Evolutionary conservation across 352 stramenopile genomes (phyloP).

Genomic region (Phytophthora rubi): DNA sequence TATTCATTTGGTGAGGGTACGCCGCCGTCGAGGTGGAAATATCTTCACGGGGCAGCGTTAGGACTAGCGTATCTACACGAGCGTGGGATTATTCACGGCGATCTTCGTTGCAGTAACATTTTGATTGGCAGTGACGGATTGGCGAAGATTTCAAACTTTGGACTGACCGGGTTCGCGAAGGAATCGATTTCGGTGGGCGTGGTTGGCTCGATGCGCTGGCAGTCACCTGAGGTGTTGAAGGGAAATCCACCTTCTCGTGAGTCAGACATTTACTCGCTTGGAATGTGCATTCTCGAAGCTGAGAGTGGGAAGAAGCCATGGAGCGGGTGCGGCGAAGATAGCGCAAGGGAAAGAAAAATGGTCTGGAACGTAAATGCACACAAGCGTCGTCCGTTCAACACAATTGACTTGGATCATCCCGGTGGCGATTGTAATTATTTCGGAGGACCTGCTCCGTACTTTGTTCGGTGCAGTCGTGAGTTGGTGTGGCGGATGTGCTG

Average conservation of each 20-base stretch:
- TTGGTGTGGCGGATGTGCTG: neutral
- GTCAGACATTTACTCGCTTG: neutral
- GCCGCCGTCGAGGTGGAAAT: neutral
- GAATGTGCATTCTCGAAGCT: neutral
- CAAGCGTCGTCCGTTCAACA: neutral
- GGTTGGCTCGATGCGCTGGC: neutral
- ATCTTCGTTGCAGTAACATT: constrained; percentile 5
- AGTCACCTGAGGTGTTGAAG: neutral
- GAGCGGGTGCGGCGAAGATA: neutral
- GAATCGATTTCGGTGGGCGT: neutral
- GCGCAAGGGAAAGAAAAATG: neutral
- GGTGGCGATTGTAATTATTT: too few species aligned
- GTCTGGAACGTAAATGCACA: neutral
- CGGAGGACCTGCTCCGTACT: neutral
- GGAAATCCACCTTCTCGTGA: neutral
- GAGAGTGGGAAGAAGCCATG: neutral
- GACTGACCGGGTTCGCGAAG: neutral
- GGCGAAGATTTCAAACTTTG: constrained; percentile 10
- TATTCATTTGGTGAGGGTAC: too few species aligned
- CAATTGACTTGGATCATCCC: neutral
- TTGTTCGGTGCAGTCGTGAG: neutral
- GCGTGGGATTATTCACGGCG: neutral
- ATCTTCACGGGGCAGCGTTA: neutral
- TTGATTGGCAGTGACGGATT: constrained; percentile 5
- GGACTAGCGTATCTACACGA: constrained; percentile 8